A percentile compares a stretch with the other conserved stretches of the same genome.
Conservation (phyloP, 1,284 basidiomycete genomes). For the Phellinidium pouzarii region DNA sequence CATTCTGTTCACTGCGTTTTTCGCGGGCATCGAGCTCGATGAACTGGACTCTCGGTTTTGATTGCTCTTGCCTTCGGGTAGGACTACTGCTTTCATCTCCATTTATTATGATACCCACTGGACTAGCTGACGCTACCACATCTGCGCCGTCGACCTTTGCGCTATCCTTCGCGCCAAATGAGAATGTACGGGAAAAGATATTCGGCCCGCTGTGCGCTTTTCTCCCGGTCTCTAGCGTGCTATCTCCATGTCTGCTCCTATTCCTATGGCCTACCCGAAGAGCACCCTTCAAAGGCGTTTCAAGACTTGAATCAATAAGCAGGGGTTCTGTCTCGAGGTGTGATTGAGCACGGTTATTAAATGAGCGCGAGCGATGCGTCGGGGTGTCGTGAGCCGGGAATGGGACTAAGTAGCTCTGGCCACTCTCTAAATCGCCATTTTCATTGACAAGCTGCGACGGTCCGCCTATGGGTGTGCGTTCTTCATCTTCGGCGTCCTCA, state of each 20-base stretch:
- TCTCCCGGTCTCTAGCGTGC: not conserved
- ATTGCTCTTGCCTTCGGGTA: conserved; percentile 15
- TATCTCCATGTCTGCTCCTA: not conserved
- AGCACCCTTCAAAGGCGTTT: conserved; percentile 2
- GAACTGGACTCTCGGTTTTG: conserved; percentile 20
- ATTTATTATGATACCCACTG: conserved; percentile 2
- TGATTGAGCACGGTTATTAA: conserved; percentile 2
- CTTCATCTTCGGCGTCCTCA: conserved; percentile 9
- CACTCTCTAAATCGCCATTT: conserved; percentile 8
- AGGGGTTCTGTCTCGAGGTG: conserved; percentile 15
- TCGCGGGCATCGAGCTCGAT: conserved; percentile 28
- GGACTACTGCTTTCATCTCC: not conserved
- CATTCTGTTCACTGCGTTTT: conserved; percentile 21
- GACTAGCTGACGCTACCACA: conserved; percentile 7
- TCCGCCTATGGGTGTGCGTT: conserved; percentile 12
- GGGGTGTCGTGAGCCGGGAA: conserved; percentile 7
- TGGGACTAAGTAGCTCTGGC: not conserved
- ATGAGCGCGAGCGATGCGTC: not conserved
- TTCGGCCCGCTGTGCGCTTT: not conserved
- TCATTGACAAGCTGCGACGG: conserved; percentile 8
- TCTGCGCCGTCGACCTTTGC: not conserved
- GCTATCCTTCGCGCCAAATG: conserved; percentile 7
- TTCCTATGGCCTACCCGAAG: conserved; percentile 8
- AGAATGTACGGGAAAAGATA: conserved; percentile 6
- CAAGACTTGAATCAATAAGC: conserved; percentile 2